Conservation (phyloP, 1,284 basidiomycete species). For the Austroboletus niveus region DNA sequence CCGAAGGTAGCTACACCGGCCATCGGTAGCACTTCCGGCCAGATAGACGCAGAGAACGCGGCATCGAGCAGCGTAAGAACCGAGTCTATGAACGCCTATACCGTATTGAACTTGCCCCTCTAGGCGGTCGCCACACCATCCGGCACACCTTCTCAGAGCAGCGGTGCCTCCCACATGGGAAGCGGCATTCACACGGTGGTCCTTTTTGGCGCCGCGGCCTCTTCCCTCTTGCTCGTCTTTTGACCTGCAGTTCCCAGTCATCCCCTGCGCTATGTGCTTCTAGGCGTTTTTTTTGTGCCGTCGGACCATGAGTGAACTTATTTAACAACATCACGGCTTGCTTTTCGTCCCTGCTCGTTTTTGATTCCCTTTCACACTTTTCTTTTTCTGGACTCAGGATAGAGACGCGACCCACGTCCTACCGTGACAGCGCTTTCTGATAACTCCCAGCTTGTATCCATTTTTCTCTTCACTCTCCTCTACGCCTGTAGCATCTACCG, state of each 20-base stretch:
- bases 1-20: background rate
- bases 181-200: conserved; percentile 5
- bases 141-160: conserved; percentile 6
- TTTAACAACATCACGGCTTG: background rate
- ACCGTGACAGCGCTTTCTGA: background rate
- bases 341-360: background rate
- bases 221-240: conserved; percentile 10
- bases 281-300: background rate
- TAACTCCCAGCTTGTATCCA: background rate
- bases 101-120: background rate
- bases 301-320: background rate
- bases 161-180: conserved; percentile 9
- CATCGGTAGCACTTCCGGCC: background rate
- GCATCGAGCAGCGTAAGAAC: background rate
- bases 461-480: background rate
- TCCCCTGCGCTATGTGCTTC: background rate
- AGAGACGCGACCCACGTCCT: background rate
- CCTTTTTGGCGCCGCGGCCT: conserved; percentile 5
- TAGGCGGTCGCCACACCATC: background rate
- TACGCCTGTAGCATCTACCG: background rate
- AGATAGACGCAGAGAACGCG: background rate
- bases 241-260: background rate
- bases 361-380: background rate
- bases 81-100: background rate
- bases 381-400: background rate